Percentiles rank a stretch among this genome's conserved stretches.
phyloP scores from a whole-genome alignment of 805 yeast genomes.

The Clavispora fructus region DNA sequence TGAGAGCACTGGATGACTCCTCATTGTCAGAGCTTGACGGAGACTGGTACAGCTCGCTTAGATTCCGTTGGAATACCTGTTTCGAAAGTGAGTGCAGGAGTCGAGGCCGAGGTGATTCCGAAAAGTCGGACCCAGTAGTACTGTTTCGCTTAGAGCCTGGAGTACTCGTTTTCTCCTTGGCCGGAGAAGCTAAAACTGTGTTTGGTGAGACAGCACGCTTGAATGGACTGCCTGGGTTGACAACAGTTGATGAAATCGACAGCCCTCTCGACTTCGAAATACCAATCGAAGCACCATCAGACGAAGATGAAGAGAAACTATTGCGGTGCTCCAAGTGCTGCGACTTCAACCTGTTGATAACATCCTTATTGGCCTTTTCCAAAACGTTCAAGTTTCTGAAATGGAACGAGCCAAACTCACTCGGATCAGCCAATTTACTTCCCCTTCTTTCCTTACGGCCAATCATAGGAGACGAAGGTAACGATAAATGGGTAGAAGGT shows the following conservation, averaged over 20 bases:
- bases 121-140: background rate
- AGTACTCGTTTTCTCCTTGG: constrained; percentile 9
- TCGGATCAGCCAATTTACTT: constrained; percentile 63
- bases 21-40: constrained; percentile 67
- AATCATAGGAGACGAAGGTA: constrained; percentile 16
- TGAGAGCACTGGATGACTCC: constrained; percentile 47
- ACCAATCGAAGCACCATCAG: constrained; percentile 34
- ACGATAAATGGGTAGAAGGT: constrained; percentile 11
- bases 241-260: constrained; percentile 21
- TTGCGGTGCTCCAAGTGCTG: constrained; percentile 68
- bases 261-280: constrained; percentile 30
- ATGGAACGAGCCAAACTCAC: constrained; percentile 88
- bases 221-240: constrained; percentile 31
- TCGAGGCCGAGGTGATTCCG: constrained; percentile 5
- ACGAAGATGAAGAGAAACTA: constrained; percentile 46
- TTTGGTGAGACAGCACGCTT: constrained; percentile 46
- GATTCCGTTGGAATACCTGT: constrained; percentile 17
- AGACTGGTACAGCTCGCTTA: constrained; percentile 28
- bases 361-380: constrained; percentile 91
- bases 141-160: constrained; percentile 2
- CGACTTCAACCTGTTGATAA: constrained; percentile 75
- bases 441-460: constrained; percentile 62
- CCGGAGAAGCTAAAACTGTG: constrained; percentile 23
- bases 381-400: constrained; percentile 84
- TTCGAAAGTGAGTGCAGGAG: constrained; percentile 21